These are phyloP conservation scores for Pestalotiopsis fici DNA, from an alignment of 2,329 filamentous ascomycete genomes.

Conservation along the genomic window DNA sequence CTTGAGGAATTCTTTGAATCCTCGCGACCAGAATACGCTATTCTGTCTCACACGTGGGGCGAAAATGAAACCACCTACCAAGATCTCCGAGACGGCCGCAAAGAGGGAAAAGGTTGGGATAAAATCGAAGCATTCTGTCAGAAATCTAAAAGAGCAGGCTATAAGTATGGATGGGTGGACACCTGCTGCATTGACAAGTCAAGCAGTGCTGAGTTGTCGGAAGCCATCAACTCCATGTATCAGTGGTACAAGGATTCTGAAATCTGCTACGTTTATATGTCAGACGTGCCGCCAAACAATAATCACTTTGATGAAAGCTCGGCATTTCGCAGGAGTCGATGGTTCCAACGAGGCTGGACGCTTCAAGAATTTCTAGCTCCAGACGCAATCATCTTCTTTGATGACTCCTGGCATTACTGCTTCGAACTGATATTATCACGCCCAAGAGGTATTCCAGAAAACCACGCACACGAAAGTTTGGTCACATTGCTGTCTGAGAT, in stretches of 20 bases:
- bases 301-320: background rate
- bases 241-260: constrained; percentile 15
- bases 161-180: constrained; percentile 13
- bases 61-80: constrained; percentile 28
- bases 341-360: background rate
- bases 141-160: background rate
- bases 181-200: constrained; percentile 26
- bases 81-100: constrained; percentile 13
- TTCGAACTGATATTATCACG: background rate
- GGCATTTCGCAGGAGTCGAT: background rate
- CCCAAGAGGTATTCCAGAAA: too few species aligned
- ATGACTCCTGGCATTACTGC: background rate
- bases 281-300: constrained; percentile 9
- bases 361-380: background rate
- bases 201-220: constrained; percentile 16
- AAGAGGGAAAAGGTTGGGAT: background rate
- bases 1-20: background rate
- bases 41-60: constrained; percentile 37
- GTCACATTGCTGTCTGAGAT: background rate
- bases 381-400: background rate
- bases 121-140: constrained; percentile 12
- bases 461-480: background rate
- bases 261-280: constrained; percentile 20
- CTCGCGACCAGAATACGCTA: constrained; percentile 24
- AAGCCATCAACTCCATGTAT: constrained; percentile 20